Conservation (phyloP, 2,329 filamentous ascomycete genomes). For the Endoconidiophora polonica region DNA sequence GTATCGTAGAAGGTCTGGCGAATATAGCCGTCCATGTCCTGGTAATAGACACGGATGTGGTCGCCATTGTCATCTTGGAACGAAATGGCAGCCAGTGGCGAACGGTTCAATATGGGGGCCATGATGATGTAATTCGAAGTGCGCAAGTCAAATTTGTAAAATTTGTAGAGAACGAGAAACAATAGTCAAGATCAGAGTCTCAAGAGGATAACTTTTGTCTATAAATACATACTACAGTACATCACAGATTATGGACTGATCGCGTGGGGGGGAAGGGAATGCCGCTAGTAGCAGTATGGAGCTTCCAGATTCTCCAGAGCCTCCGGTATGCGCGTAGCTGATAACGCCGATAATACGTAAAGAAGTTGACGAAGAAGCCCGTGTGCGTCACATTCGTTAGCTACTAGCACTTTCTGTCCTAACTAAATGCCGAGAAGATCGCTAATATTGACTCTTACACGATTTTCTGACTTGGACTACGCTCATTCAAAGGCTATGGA, state of each 20-base stretch:
- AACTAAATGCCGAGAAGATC: too few relatives aligned
- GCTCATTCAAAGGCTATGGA: too few relatives aligned
- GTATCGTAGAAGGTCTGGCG: constrained; percentile 13
- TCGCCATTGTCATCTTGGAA: constrained; percentile 13
- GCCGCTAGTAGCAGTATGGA: not conserved
- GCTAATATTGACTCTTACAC: too few relatives aligned
- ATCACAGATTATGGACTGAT: not conserved
- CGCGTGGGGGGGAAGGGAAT: not conserved
- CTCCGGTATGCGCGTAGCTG: not conserved
- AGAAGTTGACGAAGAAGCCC: too few relatives aligned
- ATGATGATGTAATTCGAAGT: not conserved
- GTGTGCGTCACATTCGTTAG: too few relatives aligned
- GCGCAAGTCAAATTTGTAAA: not conserved
- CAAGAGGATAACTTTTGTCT: too few relatives aligned
- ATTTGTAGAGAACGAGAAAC: not conserved
- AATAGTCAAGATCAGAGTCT: not conserved
- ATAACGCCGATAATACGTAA: too few relatives aligned
- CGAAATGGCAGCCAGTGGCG: constrained; percentile 11
- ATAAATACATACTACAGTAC: not conserved
- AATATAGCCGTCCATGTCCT: constrained; percentile 13
- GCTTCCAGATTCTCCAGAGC: not conserved
- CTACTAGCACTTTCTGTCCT: too few relatives aligned
- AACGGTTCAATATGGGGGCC: constrained; percentile 12
- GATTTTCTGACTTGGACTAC: too few relatives aligned
- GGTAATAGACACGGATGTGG: constrained; percentile 12